Evolutionary conservation across 2,329 filamentous ascomycete genomes (phyloP).

Genomic region (Ascochyta koolunga): DNA sequence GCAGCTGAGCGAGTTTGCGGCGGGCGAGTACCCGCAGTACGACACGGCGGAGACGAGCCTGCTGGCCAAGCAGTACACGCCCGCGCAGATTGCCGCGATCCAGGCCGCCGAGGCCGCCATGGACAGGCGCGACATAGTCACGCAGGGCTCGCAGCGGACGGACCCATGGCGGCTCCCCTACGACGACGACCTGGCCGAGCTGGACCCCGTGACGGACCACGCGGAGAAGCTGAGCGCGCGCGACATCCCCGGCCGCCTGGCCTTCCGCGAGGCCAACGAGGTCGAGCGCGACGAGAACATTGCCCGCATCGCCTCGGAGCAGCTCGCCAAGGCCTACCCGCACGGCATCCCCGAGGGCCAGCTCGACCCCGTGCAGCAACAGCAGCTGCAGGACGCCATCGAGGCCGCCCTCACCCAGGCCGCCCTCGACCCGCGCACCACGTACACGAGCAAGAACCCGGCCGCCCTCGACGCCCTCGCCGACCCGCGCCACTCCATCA

Average conservation of each 20-base stretch:
- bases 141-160: constrained; percentile 72
- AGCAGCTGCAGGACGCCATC: constrained; percentile 33
- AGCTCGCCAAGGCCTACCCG: constrained; percentile 46
- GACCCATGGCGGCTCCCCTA: constrained; percentile 72
- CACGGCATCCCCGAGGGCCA: constrained; percentile 43
- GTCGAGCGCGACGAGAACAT: constrained; percentile 42
- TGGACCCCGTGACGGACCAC: constrained; percentile 77
- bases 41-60: constrained; percentile 54
- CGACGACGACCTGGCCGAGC: constrained; percentile 79
- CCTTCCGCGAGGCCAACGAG: constrained; percentile 36
- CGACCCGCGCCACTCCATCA: constrained; percentile 51
- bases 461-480: constrained; percentile 56
- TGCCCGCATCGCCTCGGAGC: constrained; percentile 40
- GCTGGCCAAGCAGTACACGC: constrained; percentile 73
- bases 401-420: constrained; percentile 43
- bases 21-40: constrained; percentile 64
- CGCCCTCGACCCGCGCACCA: constrained; percentile 50
- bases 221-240: constrained; percentile 48
- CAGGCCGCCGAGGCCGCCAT: constrained; percentile 80
- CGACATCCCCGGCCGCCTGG: constrained; percentile 31
- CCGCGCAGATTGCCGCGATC: constrained; percentile 81
- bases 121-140: constrained; percentile 73
- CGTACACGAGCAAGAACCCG: constrained; percentile 57
- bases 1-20: constrained; percentile 41
- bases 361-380: constrained; percentile 21